These are phyloP conservation scores for Dothistroma pini DNA, from an alignment of 2,329 filamentous ascomycete genomes.

Conservation along the genomic window DNA sequence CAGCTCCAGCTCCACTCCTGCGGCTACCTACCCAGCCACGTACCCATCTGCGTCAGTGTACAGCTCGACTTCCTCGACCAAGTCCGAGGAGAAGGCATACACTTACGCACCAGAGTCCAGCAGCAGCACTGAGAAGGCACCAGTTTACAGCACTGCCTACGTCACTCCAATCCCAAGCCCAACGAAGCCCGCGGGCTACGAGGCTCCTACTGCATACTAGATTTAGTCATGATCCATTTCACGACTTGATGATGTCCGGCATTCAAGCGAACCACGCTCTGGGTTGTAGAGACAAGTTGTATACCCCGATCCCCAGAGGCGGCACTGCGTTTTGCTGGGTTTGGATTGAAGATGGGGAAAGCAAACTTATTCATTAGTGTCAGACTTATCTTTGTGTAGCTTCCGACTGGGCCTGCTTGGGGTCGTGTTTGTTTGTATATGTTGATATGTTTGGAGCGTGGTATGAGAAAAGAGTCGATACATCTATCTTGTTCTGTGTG, in stretches of 20 bases:
- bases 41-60: neutral
- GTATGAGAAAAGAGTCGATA: no score
- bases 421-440: no score
- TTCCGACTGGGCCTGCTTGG: no score
- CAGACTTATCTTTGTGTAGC: no score
- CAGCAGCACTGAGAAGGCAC: neutral
- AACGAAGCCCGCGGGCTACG: constrained; percentile 11
- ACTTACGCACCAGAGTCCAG: neutral
- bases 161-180: constrained; percentile 14
- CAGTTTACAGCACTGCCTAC: constrained; percentile 10
- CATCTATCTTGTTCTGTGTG: no score
- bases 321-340: neutral
- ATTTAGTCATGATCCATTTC: neutral
- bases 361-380: no score
- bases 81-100: neutral
- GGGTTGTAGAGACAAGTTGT: neutral
- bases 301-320: neutral
- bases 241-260: neutral
- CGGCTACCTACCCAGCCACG: neutral
- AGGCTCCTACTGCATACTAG: constrained; percentile 8
- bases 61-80: neutral
- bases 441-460: no score
- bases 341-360: neutral
- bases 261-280: neutral
- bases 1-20: constrained; percentile 5